Conservation (phyloP, 805 yeast species). For the Maudiozyma saulgeensis region DNA sequence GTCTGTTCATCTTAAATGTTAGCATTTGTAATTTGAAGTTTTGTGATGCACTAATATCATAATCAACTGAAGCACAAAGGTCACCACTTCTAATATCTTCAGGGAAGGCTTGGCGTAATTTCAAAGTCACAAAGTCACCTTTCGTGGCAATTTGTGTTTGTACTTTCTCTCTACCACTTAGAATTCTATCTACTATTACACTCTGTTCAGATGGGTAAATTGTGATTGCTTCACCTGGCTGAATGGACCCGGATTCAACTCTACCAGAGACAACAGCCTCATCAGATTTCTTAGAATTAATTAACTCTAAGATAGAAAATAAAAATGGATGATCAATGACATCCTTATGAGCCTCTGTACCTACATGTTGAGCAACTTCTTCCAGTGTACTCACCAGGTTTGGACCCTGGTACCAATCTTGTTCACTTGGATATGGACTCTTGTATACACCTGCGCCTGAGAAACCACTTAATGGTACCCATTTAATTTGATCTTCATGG, state of each 20-base stretch:
- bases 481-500: constrained; percentile 64
- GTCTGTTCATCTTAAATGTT: constrained; percentile 59
- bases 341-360: constrained; percentile 11
- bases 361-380: constrained; percentile 14
- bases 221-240: constrained; percentile 57
- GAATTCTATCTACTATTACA: constrained; percentile 31
- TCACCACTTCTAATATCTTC: constrained; percentile 58
- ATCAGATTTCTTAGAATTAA: constrained; percentile 38
- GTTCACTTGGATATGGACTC: constrained; percentile 39
- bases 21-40: constrained; percentile 47
- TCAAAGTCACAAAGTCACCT: constrained; percentile 47
- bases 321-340: constrained; percentile 38
- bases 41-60: constrained; percentile 38
- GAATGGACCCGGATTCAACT: constrained; percentile 56
- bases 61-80: constrained; percentile 42
- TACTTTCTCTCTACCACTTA: constrained; percentile 15
- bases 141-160: constrained; percentile 33
- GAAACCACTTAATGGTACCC: constrained; percentile 95
- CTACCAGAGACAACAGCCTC: constrained; percentile 54
- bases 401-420: constrained; percentile 91
- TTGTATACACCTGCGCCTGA: constrained; percentile 95
- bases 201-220: constrained; percentile 43
- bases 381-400: constrained; percentile 80
- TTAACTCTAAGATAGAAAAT: constrained; percentile 56
- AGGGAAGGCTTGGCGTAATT: constrained; percentile 26